Conservation (phyloP, 2,329 filamentous ascomycete genomes). For the Madurella mycetomatis region DNA sequence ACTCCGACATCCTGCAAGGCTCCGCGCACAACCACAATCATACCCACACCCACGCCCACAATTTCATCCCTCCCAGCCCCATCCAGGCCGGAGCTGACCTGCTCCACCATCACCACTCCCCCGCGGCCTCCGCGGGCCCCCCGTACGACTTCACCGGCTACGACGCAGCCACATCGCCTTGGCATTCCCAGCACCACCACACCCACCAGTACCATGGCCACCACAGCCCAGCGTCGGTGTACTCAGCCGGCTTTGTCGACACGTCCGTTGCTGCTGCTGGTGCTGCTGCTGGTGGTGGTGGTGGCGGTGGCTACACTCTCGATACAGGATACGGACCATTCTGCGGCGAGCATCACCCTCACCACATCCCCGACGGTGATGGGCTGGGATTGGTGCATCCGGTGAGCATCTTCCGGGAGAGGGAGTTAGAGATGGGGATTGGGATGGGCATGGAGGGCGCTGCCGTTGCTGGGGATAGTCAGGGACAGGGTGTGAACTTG, state of each 20-base stretch:
- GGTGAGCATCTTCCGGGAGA: slow-evolving; percentile 6
- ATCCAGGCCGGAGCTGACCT: slow-evolving; percentile 26
- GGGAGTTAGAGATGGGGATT: slow-evolving; percentile 11
- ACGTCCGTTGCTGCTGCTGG: no score
- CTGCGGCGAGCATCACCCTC: slow-evolving; percentile 2
- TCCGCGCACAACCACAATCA: slow-evolving; percentile 28
- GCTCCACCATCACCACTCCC: slow-evolving; percentile 28
- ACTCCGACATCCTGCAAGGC: slow-evolving; percentile 39
- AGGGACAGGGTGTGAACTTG: not conserved
- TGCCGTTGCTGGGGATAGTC: not conserved
- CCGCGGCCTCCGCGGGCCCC: slow-evolving; percentile 25
- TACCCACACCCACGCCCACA: slow-evolving; percentile 25
- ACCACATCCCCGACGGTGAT: slow-evolving; percentile 1
- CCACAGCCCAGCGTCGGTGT: not conserved
- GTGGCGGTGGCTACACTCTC: not conserved
- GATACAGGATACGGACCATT: not conserved
- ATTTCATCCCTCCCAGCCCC: slow-evolving; percentile 32
- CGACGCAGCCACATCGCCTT: slow-evolving; percentile 19
- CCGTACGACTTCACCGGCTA: slow-evolving; percentile 33
- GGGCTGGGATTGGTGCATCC: slow-evolving; percentile 1
- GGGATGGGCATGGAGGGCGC: slow-evolving; percentile 1
- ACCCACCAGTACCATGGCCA: slow-evolving; percentile 1
- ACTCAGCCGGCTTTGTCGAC: not conserved
- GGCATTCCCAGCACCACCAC: slow-evolving; percentile 16
- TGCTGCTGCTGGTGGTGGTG: not conserved